Base-by-base conservation (phyloP, 2,329 filamentous ascomycete species). In the Cryphonectria carpinicola region DNA sequence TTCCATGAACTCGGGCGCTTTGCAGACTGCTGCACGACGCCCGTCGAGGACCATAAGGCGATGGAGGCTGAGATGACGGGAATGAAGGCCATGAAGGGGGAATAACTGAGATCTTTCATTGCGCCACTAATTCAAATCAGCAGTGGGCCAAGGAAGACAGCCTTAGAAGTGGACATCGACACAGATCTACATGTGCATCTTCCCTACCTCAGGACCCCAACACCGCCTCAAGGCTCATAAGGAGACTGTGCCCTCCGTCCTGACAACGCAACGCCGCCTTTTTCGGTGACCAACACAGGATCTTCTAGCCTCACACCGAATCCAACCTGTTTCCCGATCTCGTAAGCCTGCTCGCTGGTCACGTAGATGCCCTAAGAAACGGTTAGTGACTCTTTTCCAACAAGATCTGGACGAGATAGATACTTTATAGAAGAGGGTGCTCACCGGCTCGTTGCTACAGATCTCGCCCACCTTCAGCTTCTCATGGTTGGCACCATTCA, bases 281-380 rank as follows among this genome's bases (percentile, higher is more conserved):
- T 68, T 66, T 74, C 74, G 1, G 76, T 77, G 3, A 78, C 76
- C 19, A 77, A 71, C 17, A 78, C 76, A 2, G 77, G 76, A 60
- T 78, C 77, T 65, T 78, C 77, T 2, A 77, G 73, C 39, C 77
- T 73, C 22, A 78, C 74, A 17, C 77, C 77, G 37, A 78, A 78
- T 11, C 76, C 77, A 14, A 58, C 43, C 8, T 71, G 67, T 65
- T 73, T 75, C 1, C 76, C 76, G 52, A 78, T 70, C 35, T 69
- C 66, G 17, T 62, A 69, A 4, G 76, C 77, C 54, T 78, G 77
- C 66, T 78, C 76, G 22, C 74, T 74, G 11, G 77, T 78, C n/a
- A 78, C 77, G 37, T 78, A 78, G 4, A 77, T 78, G 6, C 77
- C 77, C 77, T 76, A 43, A 14, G 2, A 10, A 43, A 39, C 10